These are phyloP conservation scores for Canna indica DNA, from an alignment of 176 grass and related monocot genomes.

Conservation along the genomic window DNA sequence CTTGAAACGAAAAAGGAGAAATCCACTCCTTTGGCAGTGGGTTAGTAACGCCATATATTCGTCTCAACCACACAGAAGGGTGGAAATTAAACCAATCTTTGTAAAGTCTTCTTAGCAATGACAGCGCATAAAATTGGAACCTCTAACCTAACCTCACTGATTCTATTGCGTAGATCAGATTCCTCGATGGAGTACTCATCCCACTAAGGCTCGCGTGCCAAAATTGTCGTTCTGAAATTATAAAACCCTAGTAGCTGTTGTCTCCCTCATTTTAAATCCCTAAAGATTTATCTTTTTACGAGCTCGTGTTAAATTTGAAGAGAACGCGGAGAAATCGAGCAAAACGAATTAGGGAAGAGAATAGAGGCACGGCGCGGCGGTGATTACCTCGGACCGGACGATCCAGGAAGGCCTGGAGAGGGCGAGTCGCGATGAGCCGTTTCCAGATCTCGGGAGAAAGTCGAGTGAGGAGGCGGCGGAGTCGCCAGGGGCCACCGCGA, in stretches of 20 bases:
- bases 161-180: not conserved
- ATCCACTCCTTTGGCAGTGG: not conserved
- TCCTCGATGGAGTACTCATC: not conserved
- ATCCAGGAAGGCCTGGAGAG: conserved; percentile 44
- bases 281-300: not conserved
- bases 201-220: not conserved
- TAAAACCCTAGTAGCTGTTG: not conserved
- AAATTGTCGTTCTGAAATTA: not conserved
- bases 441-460: conserved; percentile 20
- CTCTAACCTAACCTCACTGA: not conserved
- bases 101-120: not conserved
- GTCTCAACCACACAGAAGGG: not conserved
- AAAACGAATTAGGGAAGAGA: too few relatives aligned
- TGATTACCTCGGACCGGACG: conserved; percentile 50
- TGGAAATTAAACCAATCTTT: too few relatives aligned
- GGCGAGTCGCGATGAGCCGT: conserved; percentile 6
- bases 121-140: not conserved
- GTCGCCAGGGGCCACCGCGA: not conserved
- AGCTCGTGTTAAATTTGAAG: not conserved
- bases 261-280: not conserved
- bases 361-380: not conserved
- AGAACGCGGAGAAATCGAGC: not conserved
- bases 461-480: not conserved
- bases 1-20: not conserved
- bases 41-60: not conserved